Percentiles rank a stretch among this genome's conserved stretches.
These are phyloP conservation scores for Asparagopsis taxiformis DNA, from an alignment of 31 red algal genomes.

Conservation along the genomic window DNA sequence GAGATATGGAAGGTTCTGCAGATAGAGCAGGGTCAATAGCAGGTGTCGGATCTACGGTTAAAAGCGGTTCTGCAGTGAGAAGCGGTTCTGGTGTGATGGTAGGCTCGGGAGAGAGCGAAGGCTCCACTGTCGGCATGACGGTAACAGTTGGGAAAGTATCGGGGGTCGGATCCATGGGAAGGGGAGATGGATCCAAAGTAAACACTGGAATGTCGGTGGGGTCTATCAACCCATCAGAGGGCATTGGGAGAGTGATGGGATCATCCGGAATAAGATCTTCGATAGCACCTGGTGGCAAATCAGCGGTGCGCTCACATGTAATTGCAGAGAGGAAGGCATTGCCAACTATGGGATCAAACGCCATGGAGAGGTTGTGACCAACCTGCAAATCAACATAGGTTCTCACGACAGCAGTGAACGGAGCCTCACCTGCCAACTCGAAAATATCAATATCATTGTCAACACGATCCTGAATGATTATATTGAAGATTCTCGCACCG, in stretches of 20 bases:
- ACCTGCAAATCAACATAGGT: constrained; percentile 33
- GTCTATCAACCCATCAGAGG: not conserved
- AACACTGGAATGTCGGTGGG: no score
- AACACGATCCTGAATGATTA: constrained; percentile 14
- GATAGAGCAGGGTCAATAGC: no score
- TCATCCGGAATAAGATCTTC: not conserved
- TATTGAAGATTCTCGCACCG: constrained; percentile 50
- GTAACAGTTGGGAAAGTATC: no score
- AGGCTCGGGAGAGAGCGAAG: no score
- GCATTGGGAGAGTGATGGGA: not conserved
- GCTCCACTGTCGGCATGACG: no score
- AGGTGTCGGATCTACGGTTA: no score
- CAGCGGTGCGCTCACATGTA: constrained; percentile 25
- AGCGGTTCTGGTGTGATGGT: no score
- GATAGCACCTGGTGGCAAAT: not conserved
- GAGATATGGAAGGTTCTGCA: no score
- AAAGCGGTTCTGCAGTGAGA: no score
- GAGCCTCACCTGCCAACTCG: constrained; percentile 20
- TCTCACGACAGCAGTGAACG: constrained; percentile 33
- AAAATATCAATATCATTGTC: constrained; percentile 32
- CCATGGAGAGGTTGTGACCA: constrained; percentile 11
- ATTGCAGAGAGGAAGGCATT: constrained; percentile 51
- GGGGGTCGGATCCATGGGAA: no score
- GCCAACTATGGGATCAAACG: constrained; percentile 23
- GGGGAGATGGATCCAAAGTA: no score